Base-by-base conservation (phyloP, 495 filamentous ascomycete species). In the Aspergillus sclerotiicarbonarius region DNA sequence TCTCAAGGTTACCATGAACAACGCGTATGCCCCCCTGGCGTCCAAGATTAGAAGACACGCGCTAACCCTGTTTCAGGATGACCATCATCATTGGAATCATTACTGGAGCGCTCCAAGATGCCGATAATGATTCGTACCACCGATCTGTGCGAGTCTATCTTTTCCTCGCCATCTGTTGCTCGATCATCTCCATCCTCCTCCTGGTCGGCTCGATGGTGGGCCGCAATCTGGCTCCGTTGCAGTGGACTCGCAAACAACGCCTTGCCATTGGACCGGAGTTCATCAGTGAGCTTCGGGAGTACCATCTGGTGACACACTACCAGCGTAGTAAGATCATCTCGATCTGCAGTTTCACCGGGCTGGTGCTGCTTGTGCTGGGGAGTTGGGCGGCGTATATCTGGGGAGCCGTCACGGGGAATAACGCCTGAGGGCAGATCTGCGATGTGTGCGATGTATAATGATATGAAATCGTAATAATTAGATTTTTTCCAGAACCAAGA, bases 1-100 rank as follows among this genome's bases (percentile, higher is more conserved):
- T 1, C 51, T 76, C 19, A 78, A 78, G 43, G 66, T 78, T 31
- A 76, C 75, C 35, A 77, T 78, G 72, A 77, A 77, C 54, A 75
- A 76, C 43, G 71, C 69, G 71, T 74, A 63, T 53, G 67, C 62
- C n/a, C 21, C 6, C 37, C 1, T 32, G 1, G 15, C 10, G 13
- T 29, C 12, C 29, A 13, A 32, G 3, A 4, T 4, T 31, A 10
- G 6, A 9, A 7, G 18, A 25, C 35, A 32, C 20, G 35, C 15
- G 21, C 61, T 59, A 31, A 63, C 48, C 15, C 4, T 49, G 12
- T 15, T n/a, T 50, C 52, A 78, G 74, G 15, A 76, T 76, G 72
- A 76, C 65, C 54, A 76, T 77, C 44, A 75, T 80, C 51, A 60
- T 80, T 46, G 65, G 73, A 0, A 76, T 78, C 37, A 70, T 77